These are phyloP conservation scores for Umbelopsis sp. DNA, from an alignment of 192 early-diverging fungal genomes.

Conservation along the genomic window DNA sequence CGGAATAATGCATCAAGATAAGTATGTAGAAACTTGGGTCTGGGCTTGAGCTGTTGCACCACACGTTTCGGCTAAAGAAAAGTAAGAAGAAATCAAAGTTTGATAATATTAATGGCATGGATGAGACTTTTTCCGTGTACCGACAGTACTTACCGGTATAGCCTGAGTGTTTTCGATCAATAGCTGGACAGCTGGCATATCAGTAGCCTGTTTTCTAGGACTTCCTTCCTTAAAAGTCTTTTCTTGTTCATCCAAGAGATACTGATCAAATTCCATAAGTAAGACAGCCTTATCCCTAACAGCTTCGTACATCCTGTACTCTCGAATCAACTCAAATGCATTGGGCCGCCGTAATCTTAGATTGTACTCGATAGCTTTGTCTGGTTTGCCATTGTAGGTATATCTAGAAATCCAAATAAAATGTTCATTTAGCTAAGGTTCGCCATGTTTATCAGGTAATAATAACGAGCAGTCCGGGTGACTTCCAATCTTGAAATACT, in stretches of 20 bases:
- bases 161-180: slow-evolving; percentile 85
- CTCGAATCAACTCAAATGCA: slow-evolving; percentile 74
- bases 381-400: slow-evolving; percentile 67
- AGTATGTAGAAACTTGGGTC: slow-evolving; percentile 72
- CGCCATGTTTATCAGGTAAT: neutral
- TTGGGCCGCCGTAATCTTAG: slow-evolving; percentile 69
- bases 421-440: neutral
- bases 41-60: slow-evolving; percentile 68
- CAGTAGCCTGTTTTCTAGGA: slow-evolving; percentile 23
- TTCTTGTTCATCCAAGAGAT: slow-evolving; percentile 44
- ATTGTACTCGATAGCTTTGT: slow-evolving; percentile 81
- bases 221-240: neutral
- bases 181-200: slow-evolving; percentile 72
- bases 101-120: neutral
- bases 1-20: slow-evolving; percentile 92
- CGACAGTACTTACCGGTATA: slow-evolving; percentile 60
- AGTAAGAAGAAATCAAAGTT: neutral
- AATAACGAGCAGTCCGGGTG: neutral
- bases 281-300: slow-evolving; percentile 79
- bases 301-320: slow-evolving; percentile 80
- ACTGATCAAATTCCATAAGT: slow-evolving; percentile 83
- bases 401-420: slow-evolving; percentile 49
- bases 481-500: slow-evolving; percentile 28
- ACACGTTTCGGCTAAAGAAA: slow-evolving; percentile 52
- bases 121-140: no score